These are phyloP conservation scores for Pisolithus microcarpus DNA, from an alignment of 768 basidiomycete species.

Conservation along the genomic window DNA sequence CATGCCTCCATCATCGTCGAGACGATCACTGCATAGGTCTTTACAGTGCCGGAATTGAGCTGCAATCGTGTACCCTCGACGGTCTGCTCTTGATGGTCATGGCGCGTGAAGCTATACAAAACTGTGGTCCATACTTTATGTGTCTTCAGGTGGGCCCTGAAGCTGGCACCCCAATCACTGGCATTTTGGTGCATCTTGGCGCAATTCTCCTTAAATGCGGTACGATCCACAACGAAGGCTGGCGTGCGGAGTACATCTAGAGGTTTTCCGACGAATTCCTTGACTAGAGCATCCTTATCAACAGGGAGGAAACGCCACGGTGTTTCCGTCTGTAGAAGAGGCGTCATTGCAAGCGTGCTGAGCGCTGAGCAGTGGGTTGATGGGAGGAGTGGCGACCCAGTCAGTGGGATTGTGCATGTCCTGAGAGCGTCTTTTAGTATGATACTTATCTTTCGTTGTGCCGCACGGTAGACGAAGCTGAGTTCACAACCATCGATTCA, in stretches of 20 bases:
- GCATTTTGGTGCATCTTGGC: conserved; percentile 63
- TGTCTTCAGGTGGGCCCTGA: conserved; percentile 81
- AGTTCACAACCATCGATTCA: too few relatives aligned
- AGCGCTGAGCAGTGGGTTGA: too few relatives aligned
- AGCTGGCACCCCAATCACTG: conserved; percentile 57
- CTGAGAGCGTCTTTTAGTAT: too few relatives aligned
- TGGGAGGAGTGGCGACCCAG: too few relatives aligned
- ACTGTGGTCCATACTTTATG: conserved; percentile 50
- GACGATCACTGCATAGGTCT: conserved; percentile 59
- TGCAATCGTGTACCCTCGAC: conserved; percentile 69
- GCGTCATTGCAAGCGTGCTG: conserved; percentile 12
- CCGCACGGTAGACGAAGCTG: too few relatives aligned
- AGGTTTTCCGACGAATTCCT: conserved; percentile 51
- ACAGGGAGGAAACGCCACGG: conserved; percentile 36
- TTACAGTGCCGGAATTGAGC: conserved; percentile 46
- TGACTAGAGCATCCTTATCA: conserved; percentile 41
- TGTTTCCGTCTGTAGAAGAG: conserved; percentile 39
- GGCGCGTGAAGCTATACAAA: background rate
- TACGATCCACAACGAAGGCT: conserved; percentile 70
- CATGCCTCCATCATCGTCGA: conserved; percentile 84
- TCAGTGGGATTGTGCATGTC: too few relatives aligned
- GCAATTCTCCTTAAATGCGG: conserved; percentile 67
- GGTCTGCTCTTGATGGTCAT: conserved; percentile 40
- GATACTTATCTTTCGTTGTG: too few relatives aligned
- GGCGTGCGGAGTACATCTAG: conserved; percentile 63